Percentiles rank a stretch among this genome's conserved stretches.
Evolutionary conservation across 257 asterid species (phyloP).

Genomic region (Solanum piurae): DNA sequence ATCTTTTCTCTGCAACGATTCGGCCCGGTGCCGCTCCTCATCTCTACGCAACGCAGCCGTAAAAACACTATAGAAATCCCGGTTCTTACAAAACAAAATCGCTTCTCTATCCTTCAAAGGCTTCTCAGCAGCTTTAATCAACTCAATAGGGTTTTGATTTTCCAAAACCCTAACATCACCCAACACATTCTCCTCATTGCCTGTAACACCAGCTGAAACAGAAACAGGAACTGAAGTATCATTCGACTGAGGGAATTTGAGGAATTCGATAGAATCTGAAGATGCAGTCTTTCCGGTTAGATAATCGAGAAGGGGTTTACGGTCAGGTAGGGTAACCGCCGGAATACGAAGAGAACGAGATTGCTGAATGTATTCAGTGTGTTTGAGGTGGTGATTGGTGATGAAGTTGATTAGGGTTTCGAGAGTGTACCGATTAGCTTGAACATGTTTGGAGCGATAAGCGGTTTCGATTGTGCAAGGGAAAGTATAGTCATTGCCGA

Average conservation of each 20-base stretch:
- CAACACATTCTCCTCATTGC: not conserved
- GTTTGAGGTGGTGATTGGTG: slow-evolving; percentile 68
- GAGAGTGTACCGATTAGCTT: slow-evolving; percentile 67
- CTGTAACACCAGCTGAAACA: not conserved
- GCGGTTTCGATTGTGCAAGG: slow-evolving; percentile 78
- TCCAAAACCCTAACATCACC: slow-evolving; percentile 11
- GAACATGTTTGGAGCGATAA: slow-evolving; percentile 69
- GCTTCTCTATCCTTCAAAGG: slow-evolving; percentile 71
- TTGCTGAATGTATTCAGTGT: slow-evolving; percentile 71
- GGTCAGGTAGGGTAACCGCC: slow-evolving; percentile 78
- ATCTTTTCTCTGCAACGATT: slow-evolving; percentile 82
- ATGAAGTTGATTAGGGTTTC: slow-evolving; percentile 92
- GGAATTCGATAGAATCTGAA: slow-evolving; percentile 51
- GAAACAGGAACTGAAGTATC: not conserved
- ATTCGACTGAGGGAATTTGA: slow-evolving; percentile 1
- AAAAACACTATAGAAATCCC: slow-evolving; percentile 67
- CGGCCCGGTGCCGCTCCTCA: slow-evolving; percentile 72
- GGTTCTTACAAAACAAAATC: slow-evolving; percentile 52
- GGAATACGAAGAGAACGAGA: slow-evolving; percentile 71
- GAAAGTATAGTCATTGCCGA: slow-evolving; percentile 75
- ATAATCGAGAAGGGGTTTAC: slow-evolving; percentile 77
- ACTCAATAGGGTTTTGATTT: slow-evolving; percentile 29
- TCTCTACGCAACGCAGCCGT: slow-evolving; percentile 66
- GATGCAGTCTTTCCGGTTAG: slow-evolving; percentile 73
- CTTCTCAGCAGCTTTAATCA: slow-evolving; percentile 62